phyloP scores from a whole-genome alignment of 139 green algal genomes.

The Tetradesmus lagerheimii region DNA sequence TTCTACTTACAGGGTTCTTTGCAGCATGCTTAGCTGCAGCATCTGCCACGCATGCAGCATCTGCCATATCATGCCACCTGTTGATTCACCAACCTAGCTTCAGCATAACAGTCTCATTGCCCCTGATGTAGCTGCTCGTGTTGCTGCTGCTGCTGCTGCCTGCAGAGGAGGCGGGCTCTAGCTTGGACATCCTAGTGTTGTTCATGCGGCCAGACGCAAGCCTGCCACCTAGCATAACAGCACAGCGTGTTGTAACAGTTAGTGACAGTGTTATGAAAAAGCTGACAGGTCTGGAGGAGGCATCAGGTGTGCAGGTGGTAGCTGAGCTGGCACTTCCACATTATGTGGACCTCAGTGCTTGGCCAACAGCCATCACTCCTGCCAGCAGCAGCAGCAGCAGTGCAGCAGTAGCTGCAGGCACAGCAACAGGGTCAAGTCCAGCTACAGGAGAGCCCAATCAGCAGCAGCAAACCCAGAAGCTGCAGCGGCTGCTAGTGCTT shows the following conservation, averaged over 20 bases:
- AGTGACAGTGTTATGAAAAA: slow-evolving; percentile 69
- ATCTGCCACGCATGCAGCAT: not conserved
- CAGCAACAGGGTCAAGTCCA: not conserved
- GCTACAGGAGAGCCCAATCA: not conserved
- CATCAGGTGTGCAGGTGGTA: slow-evolving; percentile 18
- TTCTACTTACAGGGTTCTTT: too few species aligned
- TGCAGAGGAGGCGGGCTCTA: not conserved
- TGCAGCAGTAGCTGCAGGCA: not conserved
- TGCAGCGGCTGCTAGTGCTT: slow-evolving; percentile 76
- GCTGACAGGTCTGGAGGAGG: slow-evolving; percentile 63
- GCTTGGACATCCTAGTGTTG: slow-evolving; percentile 18
- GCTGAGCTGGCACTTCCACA: slow-evolving; percentile 59
- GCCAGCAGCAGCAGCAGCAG: slow-evolving; percentile 8
- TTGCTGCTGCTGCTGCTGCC: not conserved
- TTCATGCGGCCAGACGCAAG: slow-evolving; percentile 4
- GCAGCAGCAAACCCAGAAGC: slow-evolving; percentile 1
- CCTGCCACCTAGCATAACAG: not conserved
- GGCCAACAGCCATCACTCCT: not conserved
- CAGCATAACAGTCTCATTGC: too few species aligned
- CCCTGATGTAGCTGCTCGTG: too few species aligned
- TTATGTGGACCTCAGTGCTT: not conserved
- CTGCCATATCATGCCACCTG: too few species aligned
- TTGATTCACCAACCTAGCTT: too few species aligned
- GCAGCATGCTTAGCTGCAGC: not conserved
- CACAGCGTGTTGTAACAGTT: slow-evolving; percentile 50